Base-by-base conservation (phyloP, 2,329 filamentous ascomycete genomes). In the Fusarium continuum region DNA sequence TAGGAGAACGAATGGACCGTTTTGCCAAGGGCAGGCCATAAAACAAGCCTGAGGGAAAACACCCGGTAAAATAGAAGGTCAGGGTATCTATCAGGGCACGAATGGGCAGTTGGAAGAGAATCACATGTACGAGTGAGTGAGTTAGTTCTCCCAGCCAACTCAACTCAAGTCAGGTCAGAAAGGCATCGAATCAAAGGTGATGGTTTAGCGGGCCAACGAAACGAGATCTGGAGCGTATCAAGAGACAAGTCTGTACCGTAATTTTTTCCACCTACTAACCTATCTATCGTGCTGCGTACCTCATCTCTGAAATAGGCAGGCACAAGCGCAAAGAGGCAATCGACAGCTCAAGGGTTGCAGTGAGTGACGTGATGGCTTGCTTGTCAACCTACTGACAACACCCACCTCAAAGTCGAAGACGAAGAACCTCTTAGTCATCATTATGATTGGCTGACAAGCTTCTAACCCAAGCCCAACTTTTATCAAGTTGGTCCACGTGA, bases 301-400 rank as follows among this genome's bases (percentile, higher is more conserved):
- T 28, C 40, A 29, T 35, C 47, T 35, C 47, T 47, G 26, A 32
- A 26, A 54, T 19, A 60, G 34, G 39, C 55, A 60, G 44, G 39
- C 29, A 36, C 23, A 59, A 39, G 45, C 54, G 36, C 36, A 55
- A 34, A 28, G n/a, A 17, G 19, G 22, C 19, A n/a, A 36, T 35
- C 28, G 43, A 45, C 17, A 36, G 20, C 47, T 52, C 47, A 32
- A 28, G 32, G 45, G 45, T 41, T 43, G 43, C 50, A 61, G 45
- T 49, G 41, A 65, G 62, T 66, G 63, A 66, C 63, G 62, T 66
- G 49, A 56, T 60, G 57, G 50, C 35, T 49, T 48, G 22, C 31
- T n/a, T 61, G 45, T 46, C 43, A 53, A n/a, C n/a, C n/a, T n/a
- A n/a, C n/a, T n/a, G n/a, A n/a, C n/a, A n/a, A n/a, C n/a, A n/a